Base-by-base conservation (phyloP, 179 eudicot species). In the Patellifolia procumbens region DNA sequence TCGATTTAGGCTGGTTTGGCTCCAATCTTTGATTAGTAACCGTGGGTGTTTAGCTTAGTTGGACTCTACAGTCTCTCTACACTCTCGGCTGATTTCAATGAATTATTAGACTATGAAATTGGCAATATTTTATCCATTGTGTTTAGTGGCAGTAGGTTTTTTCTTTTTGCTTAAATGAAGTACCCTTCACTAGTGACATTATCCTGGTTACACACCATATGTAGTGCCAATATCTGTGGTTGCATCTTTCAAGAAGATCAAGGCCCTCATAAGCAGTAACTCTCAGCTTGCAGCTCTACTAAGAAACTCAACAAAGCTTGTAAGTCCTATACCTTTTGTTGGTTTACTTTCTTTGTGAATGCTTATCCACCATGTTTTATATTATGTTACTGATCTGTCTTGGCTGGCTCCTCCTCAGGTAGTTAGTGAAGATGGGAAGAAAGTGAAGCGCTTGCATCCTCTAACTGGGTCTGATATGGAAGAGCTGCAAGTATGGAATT, bases 351-450 rank as follows among this genome's bases (percentile, higher is more conserved):
- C 16, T 73, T 60, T 59, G 0, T 46, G 46, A 26, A 34, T 46
- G 29, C 20, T 53, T 72, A 42, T 52, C 62, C 31, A 66, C 58
- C 39, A 26, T 75, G 51, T 22, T 80, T 53, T 70, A 70, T 42
- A 13, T 64, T 53, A n/a, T 61, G 43, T 49, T 65, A 26, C 46
- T 20, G 43, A 32, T 79, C 48, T 71, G 48, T 56, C 20, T 22
- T 26, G 68, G 70, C 68, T 74, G 60, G 58, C 51, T 68, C 70
- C 46, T 70, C 68, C 62, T 32, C 84, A 95, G 99, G 89, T 87
- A 77, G 97, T 95, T 76, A 95, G 95, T 84, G 97, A 92, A 69
- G 99, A 95, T 85, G 97, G 97, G 74, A 92, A 90, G 82, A 95
- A 91, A 85, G 97, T 95, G 70, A 90, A 80, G 81, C 97, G 99